Percentiles rank a stretch among this genome's conserved stretches.
These are phyloP conservation scores for Tricholoma hemisulphureum DNA, from an alignment of 768 basidiomycete species.

Conservation along the genomic window DNA sequence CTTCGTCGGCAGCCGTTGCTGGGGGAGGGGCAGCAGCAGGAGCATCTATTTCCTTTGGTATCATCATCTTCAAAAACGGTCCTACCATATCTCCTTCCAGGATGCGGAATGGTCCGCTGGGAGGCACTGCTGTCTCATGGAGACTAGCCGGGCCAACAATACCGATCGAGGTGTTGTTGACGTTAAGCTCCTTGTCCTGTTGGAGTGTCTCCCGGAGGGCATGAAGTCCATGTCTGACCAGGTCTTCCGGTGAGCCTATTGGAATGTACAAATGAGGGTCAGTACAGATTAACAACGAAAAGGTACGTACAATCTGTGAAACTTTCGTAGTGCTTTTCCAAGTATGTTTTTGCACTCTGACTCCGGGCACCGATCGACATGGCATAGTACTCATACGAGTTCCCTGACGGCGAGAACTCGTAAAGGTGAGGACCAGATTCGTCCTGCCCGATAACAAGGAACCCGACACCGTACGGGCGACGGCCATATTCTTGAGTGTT, in stretches of 20 bases:
- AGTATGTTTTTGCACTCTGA: constrained; percentile 97
- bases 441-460: constrained; percentile 95
- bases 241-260: constrained; percentile 77
- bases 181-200: constrained; percentile 94
- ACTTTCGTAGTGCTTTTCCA: constrained; percentile 89
- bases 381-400: constrained; percentile 96
- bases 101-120: constrained; percentile 74
- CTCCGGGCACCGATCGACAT: constrained; percentile 98
- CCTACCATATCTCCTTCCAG: constrained; percentile 80
- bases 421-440: constrained; percentile 97
- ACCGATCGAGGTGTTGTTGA: constrained; percentile 92
- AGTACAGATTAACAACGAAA: not conserved
- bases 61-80: constrained; percentile 75
- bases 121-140: constrained; percentile 51
- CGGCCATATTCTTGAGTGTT: constrained; percentile 99
- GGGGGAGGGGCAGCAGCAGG: constrained; percentile 37
- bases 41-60: constrained; percentile 57
- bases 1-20: constrained; percentile 56
- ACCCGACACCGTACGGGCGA: constrained; percentile 96
- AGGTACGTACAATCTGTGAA: constrained; percentile 76
- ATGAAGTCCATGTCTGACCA: constrained; percentile 90
- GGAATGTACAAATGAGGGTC: not conserved
- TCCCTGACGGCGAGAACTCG: constrained; percentile 97
- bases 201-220: constrained; percentile 96
- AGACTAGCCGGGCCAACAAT: constrained; percentile 76